These are phyloP conservation scores for Coemansia sp. DNA, from an alignment of 192 early-diverging fungal species.

Conservation along the genomic window DNA sequence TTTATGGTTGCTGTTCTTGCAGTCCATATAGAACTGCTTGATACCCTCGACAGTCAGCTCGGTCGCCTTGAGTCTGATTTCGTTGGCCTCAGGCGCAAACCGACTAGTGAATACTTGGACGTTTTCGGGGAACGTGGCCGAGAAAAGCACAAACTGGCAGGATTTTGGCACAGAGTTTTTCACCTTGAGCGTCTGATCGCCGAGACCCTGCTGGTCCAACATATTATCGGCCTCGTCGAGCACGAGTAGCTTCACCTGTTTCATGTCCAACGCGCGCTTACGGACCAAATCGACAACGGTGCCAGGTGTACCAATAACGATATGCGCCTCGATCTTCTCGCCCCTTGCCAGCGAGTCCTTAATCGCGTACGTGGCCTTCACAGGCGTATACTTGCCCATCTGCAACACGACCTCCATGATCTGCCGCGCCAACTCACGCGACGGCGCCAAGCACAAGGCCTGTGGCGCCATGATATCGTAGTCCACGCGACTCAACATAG, in stretches of 20 bases:
- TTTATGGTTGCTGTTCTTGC: conserved; percentile 77
- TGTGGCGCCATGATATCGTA: conserved; percentile 66
- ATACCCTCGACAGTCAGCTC: conserved; percentile 94
- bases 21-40: conserved; percentile 98
- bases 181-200: conserved; percentile 84
- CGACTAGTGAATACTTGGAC: conserved; percentile 75
- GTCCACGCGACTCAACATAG: conserved; percentile 89
- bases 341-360: conserved; percentile 65
- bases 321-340: conserved; percentile 70
- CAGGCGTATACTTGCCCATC: conserved; percentile 89
- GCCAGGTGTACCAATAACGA: conserved; percentile 95
- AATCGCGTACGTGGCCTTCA: conserved; percentile 76
- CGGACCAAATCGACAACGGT: conserved; percentile 79
- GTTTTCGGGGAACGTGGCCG: conserved; percentile 86
- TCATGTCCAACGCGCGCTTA: conserved; percentile 63
- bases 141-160: conserved; percentile 91
- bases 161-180: conserved; percentile 71
- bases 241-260: conserved; percentile 77
- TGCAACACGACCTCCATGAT: conserved; percentile 87
- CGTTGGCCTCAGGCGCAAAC: conserved; percentile 86
- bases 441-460: conserved; percentile 88
- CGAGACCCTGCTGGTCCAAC: conserved; percentile 83
- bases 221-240: conserved; percentile 99
- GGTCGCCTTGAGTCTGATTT: conserved; percentile 80
- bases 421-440: conserved; percentile 93